Evolutionary conservation across 306 rosid genomes (phyloP).

Genomic region (Cucumis sativus): DNA sequence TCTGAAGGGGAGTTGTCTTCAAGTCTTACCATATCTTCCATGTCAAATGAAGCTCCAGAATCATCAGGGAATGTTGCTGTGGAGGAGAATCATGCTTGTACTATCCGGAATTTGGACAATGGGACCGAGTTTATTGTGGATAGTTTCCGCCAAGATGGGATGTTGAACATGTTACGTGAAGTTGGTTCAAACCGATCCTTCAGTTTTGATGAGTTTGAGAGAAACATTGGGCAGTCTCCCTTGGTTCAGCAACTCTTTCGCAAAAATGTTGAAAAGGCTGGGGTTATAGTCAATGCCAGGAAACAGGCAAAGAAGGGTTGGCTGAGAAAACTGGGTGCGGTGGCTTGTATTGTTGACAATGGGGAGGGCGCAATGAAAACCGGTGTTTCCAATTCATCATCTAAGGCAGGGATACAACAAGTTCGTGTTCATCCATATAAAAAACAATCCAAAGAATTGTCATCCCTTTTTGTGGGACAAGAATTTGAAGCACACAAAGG

Average conservation of each 20-base stretch:
- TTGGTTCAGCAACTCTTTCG: conserved; percentile 31
- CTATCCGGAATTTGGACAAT: conserved; percentile 37
- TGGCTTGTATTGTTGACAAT: conserved; percentile 36
- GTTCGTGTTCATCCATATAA: conserved; percentile 44
- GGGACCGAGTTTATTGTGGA: conserved; percentile 38
- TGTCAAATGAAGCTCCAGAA: conserved; percentile 23
- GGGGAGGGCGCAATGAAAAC: neutral
- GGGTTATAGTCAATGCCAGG: conserved; percentile 12
- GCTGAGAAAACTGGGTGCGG: conserved; percentile 42
- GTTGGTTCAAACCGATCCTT: conserved; percentile 30
- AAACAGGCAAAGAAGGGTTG: conserved; percentile 46
- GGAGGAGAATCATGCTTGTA: conserved; percentile 14
- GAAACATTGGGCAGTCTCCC: conserved; percentile 29
- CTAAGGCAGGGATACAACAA: conserved; percentile 25
- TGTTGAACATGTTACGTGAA: conserved; percentile 24
- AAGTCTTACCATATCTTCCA: conserved; percentile 19
- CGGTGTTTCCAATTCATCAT: neutral
- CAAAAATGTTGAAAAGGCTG: conserved; percentile 30
- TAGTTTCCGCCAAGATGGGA: conserved; percentile 33
- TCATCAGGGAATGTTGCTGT: conserved; percentile 17
- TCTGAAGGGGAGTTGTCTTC: conserved; percentile 25
- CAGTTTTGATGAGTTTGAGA: conserved; percentile 32
- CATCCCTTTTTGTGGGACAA: conserved; percentile 58
- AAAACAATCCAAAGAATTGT: conserved; percentile 59
- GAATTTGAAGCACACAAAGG: conserved; percentile 69